A percentile compares a stretch with the other conserved stretches of the same genome.
phyloP scores from a whole-genome alignment of 1,139 yeast species.

The Pichia inconspicua region DNA sequence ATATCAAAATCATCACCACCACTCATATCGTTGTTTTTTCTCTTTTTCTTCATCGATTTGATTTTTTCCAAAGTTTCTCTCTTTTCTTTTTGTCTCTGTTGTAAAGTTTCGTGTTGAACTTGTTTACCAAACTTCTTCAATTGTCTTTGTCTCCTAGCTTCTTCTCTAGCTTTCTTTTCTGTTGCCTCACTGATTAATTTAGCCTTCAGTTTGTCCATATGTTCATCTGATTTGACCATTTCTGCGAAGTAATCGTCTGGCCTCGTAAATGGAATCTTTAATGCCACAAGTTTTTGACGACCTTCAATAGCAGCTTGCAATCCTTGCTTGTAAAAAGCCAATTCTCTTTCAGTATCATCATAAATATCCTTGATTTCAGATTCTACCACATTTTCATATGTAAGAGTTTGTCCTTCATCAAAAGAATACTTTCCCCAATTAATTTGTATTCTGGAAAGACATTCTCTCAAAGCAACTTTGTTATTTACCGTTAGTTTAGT shows the following conservation, averaged over 20 bases:
- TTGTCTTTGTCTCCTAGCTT: constrained; percentile 88
- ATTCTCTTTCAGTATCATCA: constrained; percentile 86
- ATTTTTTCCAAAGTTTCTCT: constrained; percentile 85
- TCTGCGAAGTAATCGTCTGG: constrained; percentile 97
- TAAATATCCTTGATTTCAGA: constrained; percentile 75
- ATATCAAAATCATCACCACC: constrained; percentile 37
- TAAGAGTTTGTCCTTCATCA: constrained; percentile 74
- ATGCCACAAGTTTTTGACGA: constrained; percentile 47
- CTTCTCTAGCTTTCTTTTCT: constrained; percentile 85
- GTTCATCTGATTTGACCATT: constrained; percentile 97
- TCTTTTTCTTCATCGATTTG: constrained; percentile 79
- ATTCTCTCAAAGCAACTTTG: constrained; percentile 58
- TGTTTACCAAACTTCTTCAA: constrained; percentile 97
- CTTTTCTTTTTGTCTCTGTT: constrained; percentile 92
- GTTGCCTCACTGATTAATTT: constrained; percentile 82
- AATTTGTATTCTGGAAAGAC: constrained; percentile 58
- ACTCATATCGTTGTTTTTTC: constrained; percentile 65
- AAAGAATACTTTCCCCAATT: constrained; percentile 72
- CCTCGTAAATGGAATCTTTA: constrained; percentile 78
- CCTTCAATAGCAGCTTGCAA: constrained; percentile 75
- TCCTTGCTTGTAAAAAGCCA: constrained; percentile 87
- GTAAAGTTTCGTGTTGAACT: constrained; percentile 89
- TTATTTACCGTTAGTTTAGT: constrained; percentile 79
- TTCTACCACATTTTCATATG: constrained; percentile 54
- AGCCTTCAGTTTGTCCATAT: constrained; percentile 87